These are phyloP conservation scores for Panaeolus papilionaceus DNA, from an alignment of 768 basidiomycete genomes.

Conservation along the genomic window DNA sequence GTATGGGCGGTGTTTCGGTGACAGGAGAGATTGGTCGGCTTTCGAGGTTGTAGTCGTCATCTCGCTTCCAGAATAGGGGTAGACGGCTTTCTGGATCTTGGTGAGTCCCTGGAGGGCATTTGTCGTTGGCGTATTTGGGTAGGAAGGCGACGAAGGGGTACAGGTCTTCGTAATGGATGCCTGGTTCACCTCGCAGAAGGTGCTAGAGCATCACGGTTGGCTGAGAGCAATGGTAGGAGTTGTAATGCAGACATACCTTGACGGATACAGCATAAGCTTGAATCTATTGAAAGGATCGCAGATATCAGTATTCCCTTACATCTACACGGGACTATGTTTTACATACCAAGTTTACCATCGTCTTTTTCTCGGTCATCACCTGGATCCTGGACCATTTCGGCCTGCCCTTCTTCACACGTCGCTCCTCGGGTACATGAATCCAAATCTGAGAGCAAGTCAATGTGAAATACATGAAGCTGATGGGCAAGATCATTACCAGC, in stretches of 20 bases:
- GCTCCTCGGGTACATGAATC: conserved; percentile 58
- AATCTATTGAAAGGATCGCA: conserved; percentile 42
- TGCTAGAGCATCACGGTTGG: conserved; percentile 43
- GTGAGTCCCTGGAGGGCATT: not conserved
- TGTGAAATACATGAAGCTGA: not conserved
- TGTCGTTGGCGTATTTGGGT: conserved; percentile 57
- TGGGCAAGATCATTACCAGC: conserved; percentile 22
- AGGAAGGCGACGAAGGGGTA: conserved; percentile 74
- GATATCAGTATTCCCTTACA: conserved; percentile 8
- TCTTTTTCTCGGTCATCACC: conserved; percentile 73
- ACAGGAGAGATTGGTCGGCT: not conserved
- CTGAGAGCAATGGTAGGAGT: too few species aligned
- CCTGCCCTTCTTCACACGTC: conserved; percentile 28
- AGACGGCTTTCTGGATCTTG: conserved; percentile 39
- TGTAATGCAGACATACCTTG: conserved; percentile 48
- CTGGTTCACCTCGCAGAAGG: conserved; percentile 69
- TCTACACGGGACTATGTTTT: not conserved
- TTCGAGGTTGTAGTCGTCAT: conserved; percentile 33
- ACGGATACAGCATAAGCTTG: conserved; percentile 73
- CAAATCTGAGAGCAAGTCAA: conserved; percentile 42
- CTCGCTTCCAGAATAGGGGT: conserved; percentile 63
- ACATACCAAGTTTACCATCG: conserved; percentile 71
- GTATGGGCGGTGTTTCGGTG: not conserved
- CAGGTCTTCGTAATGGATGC: conserved; percentile 76
- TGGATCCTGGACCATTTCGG: conserved; percentile 41